Evolutionary conservation across 306 rosid genomes (phyloP), one percentile per base, ranked within the genome.

Genomic region (Fragaria ananassa): DNA sequence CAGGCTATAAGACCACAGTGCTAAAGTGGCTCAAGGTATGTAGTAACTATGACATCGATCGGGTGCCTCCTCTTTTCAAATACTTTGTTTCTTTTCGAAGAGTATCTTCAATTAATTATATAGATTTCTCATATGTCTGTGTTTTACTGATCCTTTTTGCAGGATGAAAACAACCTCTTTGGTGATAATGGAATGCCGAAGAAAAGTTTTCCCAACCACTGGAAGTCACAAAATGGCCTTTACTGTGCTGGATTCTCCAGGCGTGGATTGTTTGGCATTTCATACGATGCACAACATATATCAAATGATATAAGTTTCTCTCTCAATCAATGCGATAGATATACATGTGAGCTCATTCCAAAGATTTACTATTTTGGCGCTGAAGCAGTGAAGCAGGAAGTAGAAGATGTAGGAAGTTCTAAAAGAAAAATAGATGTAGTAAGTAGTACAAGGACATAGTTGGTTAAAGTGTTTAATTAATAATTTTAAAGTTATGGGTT

Each of bases 1-100:
- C 97, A 15, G 93, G 96, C 45, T 92, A 86, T 42, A 85, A 17
- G 83, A 88, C 91, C 45, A 31, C 23, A 9, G 90, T 88, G 13
- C 69, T 79, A 62, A 66, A 44, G 0, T 92, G 94, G 93, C 86
- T 91, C 0, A 87, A 89, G 94, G 97, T 87, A 76, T 8, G 61
- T 54, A 21, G 11, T 53, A 19, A 19, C 23, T 50, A 1, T 8
- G 60, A 53, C 25, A n/a, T 53, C 8, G 6, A 23, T 54, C 9
- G 1, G 7, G 18, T 18, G 23, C 21, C 57, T 51, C 39, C 6
- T 35, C 54, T 15, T 49, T 49, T 47, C 3, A 47, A 51, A 29
- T 35, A 35, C 39, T 35, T 35, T 35, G 9, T 51, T 51, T 51
- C 19, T 23, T 51, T 35, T 51, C 18, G 58, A 51, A 51, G 58